Evolutionary conservation across 306 rosid species (phyloP).

Genomic region (Quercus robur): DNA sequence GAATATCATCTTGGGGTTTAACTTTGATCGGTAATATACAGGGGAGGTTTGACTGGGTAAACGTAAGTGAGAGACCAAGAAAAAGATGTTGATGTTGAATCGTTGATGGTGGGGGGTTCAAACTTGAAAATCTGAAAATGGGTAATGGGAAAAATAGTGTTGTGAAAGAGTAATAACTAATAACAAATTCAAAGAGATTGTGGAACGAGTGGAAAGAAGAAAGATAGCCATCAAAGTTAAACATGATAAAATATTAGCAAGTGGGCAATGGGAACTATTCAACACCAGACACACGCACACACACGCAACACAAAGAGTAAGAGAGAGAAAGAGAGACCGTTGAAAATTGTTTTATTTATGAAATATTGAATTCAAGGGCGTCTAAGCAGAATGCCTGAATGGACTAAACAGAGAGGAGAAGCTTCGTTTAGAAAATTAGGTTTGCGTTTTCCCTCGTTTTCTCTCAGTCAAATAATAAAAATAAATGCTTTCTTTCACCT

Average conservation of each 20-base stretch:
- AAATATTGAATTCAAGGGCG: neutral
- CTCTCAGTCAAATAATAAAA: too few species aligned
- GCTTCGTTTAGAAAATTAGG: too few species aligned
- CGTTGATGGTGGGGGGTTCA: neutral
- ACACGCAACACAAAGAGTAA: too few species aligned
- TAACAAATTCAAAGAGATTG: neutral
- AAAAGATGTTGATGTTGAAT: neutral
- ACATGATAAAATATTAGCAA: neutral
- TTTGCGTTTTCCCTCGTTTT: too few species aligned
- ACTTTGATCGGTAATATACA: neutral
- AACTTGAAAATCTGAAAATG: neutral
- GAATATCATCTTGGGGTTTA: neutral
- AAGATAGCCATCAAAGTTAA: neutral
- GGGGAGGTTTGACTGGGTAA: conserved; percentile 16
- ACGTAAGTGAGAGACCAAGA: neutral
- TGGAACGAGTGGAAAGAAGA: neutral
- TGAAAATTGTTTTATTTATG: neutral
- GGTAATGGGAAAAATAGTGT: neutral
- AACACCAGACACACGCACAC: neutral
- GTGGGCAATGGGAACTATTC: neutral
- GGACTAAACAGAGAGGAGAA: neutral
- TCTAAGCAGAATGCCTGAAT: neutral
- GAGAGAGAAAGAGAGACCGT: neutral
- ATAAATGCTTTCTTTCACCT: too few species aligned
- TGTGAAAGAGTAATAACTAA: neutral